These are phyloP conservation scores for Botrytis tulipae DNA, from an alignment of 2,329 filamentous ascomycete species.

Conservation along the genomic window DNA sequence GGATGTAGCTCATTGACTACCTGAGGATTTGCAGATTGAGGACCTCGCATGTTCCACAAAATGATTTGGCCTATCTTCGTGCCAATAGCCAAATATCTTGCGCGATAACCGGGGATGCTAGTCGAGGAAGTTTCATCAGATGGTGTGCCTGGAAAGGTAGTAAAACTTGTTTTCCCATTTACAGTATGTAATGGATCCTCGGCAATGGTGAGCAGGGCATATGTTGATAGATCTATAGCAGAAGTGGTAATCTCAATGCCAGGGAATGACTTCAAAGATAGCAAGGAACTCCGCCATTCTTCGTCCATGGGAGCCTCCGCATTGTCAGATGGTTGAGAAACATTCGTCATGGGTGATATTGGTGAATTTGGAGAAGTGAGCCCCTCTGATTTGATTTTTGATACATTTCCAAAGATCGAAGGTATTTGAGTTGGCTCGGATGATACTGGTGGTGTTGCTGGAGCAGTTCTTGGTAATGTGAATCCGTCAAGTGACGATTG, in stretches of 20 bases:
- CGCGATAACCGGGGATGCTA: slow-evolving; percentile 81
- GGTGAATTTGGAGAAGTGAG: slow-evolving; percentile 32
- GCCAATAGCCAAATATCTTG: slow-evolving; percentile 76
- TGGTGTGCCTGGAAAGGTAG: slow-evolving; percentile 33
- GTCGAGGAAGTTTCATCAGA: slow-evolving; percentile 36
- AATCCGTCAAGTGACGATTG: slow-evolving; percentile 37
- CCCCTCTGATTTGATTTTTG: slow-evolving; percentile 29
- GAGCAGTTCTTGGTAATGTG: slow-evolving; percentile 36
- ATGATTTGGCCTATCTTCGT: slow-evolving; percentile 75
- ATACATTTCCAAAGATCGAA: slow-evolving; percentile 38
- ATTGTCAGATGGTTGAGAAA: slow-evolving; percentile 18
- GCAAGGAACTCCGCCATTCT: slow-evolving; percentile 65
- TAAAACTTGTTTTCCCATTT: slow-evolving; percentile 44
- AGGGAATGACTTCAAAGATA: slow-evolving; percentile 60
- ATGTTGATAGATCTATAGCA: slow-evolving; percentile 71
- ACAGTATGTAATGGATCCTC: slow-evolving; percentile 75
- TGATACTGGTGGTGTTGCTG: slow-evolving; percentile 22
- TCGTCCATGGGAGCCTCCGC: slow-evolving; percentile 46
- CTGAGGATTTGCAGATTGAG: slow-evolving; percentile 52
- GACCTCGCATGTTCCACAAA: slow-evolving; percentile 80
- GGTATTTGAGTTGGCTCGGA: slow-evolving; percentile 31
- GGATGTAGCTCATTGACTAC: slow-evolving; percentile 62
- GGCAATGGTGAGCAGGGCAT: slow-evolving; percentile 65
- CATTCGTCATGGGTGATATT: slow-evolving; percentile 26
- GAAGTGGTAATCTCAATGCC: slow-evolving; percentile 64